Conservation (phyloP, 345 rosid species). For the Eucalyptus paniculata region DNA sequence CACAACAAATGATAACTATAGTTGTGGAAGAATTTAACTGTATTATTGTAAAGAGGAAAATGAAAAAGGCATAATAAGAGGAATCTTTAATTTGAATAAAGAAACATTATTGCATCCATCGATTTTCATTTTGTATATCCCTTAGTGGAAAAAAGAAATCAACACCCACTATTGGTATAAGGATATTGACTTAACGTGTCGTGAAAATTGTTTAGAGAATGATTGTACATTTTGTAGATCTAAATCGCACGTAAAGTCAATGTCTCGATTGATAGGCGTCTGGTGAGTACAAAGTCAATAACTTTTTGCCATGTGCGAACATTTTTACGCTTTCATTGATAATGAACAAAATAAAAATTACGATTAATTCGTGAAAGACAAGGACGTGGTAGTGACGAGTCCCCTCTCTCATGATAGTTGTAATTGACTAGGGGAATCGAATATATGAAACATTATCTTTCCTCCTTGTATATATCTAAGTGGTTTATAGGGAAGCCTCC, state of each 20-base stretch:
- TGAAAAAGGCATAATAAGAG: neutral
- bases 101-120: neutral
- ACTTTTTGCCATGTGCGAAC: neutral
- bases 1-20: neutral
- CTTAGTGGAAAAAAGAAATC: neutral
- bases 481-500: neutral
- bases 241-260: neutral
- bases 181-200: neutral
- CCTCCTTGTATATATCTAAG: neutral
- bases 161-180: neutral
- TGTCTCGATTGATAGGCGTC: neutral
- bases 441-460: neutral
- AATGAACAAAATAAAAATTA: neutral
- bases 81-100: neutral
- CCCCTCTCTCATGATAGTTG: neutral
- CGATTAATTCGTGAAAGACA: neutral
- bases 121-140: neutral
- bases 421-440: neutral
- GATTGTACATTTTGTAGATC: neutral
- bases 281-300: neutral
- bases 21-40: neutral
- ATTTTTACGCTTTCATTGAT: neutral
- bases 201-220: neutral
- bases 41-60: neutral
- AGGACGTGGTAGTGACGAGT: neutral